Conservation (phyloP, 495 filamentous ascomycete genomes). For the Talaromyces ruber region DNA sequence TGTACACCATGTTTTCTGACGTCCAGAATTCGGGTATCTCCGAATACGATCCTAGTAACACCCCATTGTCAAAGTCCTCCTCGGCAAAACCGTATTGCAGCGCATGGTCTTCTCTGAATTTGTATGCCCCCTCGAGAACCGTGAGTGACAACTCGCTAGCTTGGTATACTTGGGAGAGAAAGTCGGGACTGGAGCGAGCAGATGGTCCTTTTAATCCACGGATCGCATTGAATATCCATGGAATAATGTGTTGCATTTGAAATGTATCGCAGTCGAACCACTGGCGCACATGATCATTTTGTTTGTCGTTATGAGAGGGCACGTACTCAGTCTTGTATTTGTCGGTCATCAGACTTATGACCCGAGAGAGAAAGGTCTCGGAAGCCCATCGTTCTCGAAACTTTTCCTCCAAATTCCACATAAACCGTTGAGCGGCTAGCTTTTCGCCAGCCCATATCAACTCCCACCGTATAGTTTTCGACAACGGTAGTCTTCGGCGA, state of each 20-base stretch:
- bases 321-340: constrained; percentile 51
- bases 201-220: constrained; percentile 42
- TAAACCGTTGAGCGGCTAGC: constrained; percentile 67
- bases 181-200: constrained; percentile 21
- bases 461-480: constrained; percentile 53
- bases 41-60: constrained; percentile 50
- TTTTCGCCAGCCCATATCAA: constrained; percentile 88
- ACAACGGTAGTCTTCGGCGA: constrained; percentile 44
- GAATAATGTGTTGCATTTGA: constrained; percentile 63
- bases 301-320: constrained; percentile 43
- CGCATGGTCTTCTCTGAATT: constrained; percentile 61
- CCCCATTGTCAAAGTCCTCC: constrained; percentile 57
- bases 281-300: constrained; percentile 64
- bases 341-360: constrained; percentile 61
- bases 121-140: constrained; percentile 61
- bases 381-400: constrained; percentile 34
- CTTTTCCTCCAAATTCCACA: constrained; percentile 71
- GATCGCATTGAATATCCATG: constrained; percentile 66
- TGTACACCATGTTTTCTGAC: constrained; percentile 36
- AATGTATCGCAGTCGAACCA: constrained; percentile 76
- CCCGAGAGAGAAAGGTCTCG: constrained; percentile 53
- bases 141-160: constrained; percentile 71
- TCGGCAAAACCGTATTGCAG: constrained; percentile 60
- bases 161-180: constrained; percentile 56
- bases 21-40: constrained; percentile 77